Evolutionary conservation across 495 filamentous ascomycete genomes (phyloP).

Genomic region (Neurospora hispaniola): DNA sequence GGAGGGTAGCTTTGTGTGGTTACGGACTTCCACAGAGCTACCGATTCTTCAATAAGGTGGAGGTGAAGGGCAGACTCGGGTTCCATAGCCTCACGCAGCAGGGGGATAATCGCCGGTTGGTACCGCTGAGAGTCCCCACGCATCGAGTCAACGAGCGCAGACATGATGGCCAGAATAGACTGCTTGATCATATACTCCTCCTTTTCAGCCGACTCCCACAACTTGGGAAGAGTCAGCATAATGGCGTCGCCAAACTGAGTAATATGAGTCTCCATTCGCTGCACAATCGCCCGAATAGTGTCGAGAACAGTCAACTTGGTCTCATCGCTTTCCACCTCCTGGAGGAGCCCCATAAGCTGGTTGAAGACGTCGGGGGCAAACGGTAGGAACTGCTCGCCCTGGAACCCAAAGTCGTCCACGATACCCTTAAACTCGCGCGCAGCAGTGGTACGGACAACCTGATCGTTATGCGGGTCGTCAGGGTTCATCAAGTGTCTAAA

Average conservation of each 20-base stretch:
- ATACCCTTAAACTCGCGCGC: constrained; percentile 71
- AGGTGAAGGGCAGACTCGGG: constrained; percentile 67
- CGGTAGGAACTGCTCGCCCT: constrained; percentile 55
- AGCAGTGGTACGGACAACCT: constrained; percentile 84
- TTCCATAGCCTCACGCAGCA: constrained; percentile 68
- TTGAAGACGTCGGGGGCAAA: constrained; percentile 60
- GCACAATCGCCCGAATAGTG: constrained; percentile 69
- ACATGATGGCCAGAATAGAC: constrained; percentile 72
- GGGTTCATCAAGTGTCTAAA: constrained; percentile 79
- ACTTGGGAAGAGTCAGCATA: constrained; percentile 62
- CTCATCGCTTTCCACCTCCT: constrained; percentile 73
- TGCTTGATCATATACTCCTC: constrained; percentile 83
- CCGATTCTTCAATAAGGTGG: constrained; percentile 82
- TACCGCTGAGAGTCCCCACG: constrained; percentile 61
- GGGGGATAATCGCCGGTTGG: constrained; percentile 61
- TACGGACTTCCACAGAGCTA: constrained; percentile 80
- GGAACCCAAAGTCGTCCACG: constrained; percentile 77
- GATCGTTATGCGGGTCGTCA: constrained; percentile 70
- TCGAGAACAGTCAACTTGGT: constrained; percentile 79
- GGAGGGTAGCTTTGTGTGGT: constrained; percentile 58
- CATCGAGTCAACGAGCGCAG: constrained; percentile 69
- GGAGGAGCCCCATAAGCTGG: constrained; percentile 60
- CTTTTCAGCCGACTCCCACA: constrained; percentile 75
- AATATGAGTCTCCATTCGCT: constrained; percentile 66
- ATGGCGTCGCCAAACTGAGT: constrained; percentile 69